Evolutionary conservation across 106 monocot species (phyloP), one percentile per base, ranked within the genome.

Genomic region (Ottelia alismoides): DNA sequence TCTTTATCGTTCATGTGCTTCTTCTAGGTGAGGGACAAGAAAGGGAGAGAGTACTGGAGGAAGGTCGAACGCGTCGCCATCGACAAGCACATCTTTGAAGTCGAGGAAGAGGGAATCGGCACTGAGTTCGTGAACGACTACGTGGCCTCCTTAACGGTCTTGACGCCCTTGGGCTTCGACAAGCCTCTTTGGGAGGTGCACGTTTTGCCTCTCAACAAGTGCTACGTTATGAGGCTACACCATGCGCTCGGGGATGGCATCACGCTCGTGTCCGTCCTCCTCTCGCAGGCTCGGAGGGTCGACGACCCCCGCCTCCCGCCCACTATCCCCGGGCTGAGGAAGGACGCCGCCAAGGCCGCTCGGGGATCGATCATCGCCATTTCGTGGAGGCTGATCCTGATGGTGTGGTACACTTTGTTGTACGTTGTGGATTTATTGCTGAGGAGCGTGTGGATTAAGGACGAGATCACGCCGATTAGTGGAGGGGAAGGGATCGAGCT

Each of bases 241-340:
- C 69, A 70, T 47, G 69, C 69, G 16, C 61, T 70, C 24, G 69
- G 69, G 17, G 69, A 70, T 31, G 61, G 69, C 22, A 21, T 31
- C 7, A 35, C 69, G 11, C 45, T 61, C 46, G 54, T 70, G 60
- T 52, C 61, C 4, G 31, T 62, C 21, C 47, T 70, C 46, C 53
- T 70, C 53, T 26, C 61, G 22, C 30, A 11, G 25, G 45, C 45
- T 54, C 27, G 55, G 52, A 63, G 49, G 30, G 49, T 20, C 1
- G 61, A 49, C 22, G 49, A 61, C 27, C 68, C 59, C 24, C 45
- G 43, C 16, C 51, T 59, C 20, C 68, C 68, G 5, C 40, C 31
- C 9, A 60, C 58, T 2, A 27, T 68, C 29, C 58, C 59, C 12
- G 51, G 44, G 2, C 40, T 27, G n/a, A 11, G 2, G 31, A 28